Conservation (phyloP, 163 green algal species). For the Trebouxia gelatinosa region DNA sequence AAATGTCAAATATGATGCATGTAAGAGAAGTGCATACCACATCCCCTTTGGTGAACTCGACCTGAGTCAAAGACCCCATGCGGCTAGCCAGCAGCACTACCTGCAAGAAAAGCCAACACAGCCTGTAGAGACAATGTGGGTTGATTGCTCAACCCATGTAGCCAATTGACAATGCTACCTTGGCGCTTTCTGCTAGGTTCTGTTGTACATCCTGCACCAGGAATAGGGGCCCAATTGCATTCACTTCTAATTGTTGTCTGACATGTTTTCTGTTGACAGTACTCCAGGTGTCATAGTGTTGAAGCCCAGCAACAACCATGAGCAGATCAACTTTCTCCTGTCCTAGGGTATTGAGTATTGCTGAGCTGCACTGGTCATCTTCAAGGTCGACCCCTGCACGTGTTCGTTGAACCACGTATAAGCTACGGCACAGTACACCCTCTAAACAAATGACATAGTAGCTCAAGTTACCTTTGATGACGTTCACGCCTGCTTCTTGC, state of each 20-base stretch:
- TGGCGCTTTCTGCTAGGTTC: neutral
- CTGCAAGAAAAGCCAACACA: neutral
- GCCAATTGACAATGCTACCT: slow-evolving; percentile 24
- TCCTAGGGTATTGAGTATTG: neutral
- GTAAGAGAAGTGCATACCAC: too few relatives aligned
- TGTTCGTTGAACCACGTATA: neutral
- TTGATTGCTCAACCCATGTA: neutral
- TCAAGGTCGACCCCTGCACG: slow-evolving; percentile 9
- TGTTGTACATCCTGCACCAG: slow-evolving; percentile 25
- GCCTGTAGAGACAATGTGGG: neutral
- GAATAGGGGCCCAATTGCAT: slow-evolving; percentile 35
- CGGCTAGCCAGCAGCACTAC: slow-evolving; percentile 33
- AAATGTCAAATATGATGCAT: too few relatives aligned
- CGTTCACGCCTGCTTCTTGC: neutral
- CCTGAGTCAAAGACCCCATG: slow-evolving; percentile 35
- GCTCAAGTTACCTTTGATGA: slow-evolving; percentile 4
- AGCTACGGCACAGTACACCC: neutral
- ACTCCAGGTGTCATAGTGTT: slow-evolving; percentile 6
- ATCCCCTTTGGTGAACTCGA: slow-evolving; percentile 21
- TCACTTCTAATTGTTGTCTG: slow-evolving; percentile 36
- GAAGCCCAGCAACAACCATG: slow-evolving; percentile 10
- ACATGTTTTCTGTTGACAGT: slow-evolving; percentile 20
- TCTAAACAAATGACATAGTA: neutral
- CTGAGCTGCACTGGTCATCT: neutral
- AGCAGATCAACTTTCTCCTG: neutral